Base-by-base conservation (phyloP, 2,329 filamentous ascomycete species). In the Xylariales sp. region DNA sequence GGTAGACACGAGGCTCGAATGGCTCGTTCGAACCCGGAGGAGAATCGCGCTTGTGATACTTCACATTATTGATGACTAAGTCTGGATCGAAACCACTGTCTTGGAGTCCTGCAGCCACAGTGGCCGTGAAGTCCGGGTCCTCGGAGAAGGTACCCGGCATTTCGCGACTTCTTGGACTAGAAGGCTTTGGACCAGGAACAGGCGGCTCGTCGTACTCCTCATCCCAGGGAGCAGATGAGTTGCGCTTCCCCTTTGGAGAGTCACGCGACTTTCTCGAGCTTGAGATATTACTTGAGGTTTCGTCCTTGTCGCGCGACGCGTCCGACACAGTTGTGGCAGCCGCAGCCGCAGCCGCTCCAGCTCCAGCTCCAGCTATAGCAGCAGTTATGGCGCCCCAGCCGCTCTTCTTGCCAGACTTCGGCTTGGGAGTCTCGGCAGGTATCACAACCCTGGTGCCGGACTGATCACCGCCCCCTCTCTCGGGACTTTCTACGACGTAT, bases 21-120 rank as follows among this genome's bases (percentile, higher is more conserved):
- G 60, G 52, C 38, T 76, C 73, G 48, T 78, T 73, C 4, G 78
- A 75, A 4, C 75, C 74, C 4, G 80, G 79, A 6, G 82, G 79
- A 1, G 81, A 84, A 40, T 78, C 74, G 20, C 83, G 78, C 38
- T 70, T 73, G 48, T 77, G 77, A 53, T 81, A 88, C 1, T 61
- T 66, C 0, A 78, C 76, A 51, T 88, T 73, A 33, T 86, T 69
- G 25, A 84, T 82, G 33, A 88, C 79, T 43, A 88, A 78, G 29
- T 84, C 74, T 4, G 82, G 78, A 52, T 86, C 75, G 48, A 88
- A 88, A 0, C 84, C 84, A 33, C 80, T 76, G n/a, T 80, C 74
- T 54, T 82, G 66, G 36, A 86, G 68, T 2, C 80, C 82, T 35
- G 83, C 85, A 43, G 83, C 82, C 34, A 88, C 63, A 3, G 76